These are phyloP conservation scores for Ganoderma lingzhi DNA, from an alignment of 1,284 basidiomycete genomes.

Conservation along the genomic window DNA sequence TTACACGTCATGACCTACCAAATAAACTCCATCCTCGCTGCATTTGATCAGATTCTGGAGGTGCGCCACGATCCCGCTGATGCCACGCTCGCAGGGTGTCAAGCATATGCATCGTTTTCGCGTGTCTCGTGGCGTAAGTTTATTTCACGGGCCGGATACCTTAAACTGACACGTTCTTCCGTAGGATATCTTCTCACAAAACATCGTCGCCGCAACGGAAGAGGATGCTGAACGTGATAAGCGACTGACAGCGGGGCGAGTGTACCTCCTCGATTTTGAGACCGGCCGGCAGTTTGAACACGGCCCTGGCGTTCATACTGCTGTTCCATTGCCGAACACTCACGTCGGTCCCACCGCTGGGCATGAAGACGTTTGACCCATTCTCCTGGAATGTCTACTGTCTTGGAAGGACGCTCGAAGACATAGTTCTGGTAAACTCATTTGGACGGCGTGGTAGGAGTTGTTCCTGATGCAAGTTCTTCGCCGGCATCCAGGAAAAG, in stretches of 20 bases:
- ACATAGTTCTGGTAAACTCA: neutral
- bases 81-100: neutral
- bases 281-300: neutral
- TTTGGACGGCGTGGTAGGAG: no score
- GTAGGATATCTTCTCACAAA: conserved; percentile 30
- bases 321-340: neutral
- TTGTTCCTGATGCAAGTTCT: neutral
- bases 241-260: neutral
- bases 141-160: no score
- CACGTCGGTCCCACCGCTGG: neutral
- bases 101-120: neutral
- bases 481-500: neutral
- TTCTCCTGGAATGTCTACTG: neutral
- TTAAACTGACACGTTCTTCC: conserved; percentile 21
- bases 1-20: neutral
- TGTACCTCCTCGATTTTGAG: neutral
- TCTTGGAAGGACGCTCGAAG: neutral
- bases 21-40: neutral
- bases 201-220: neutral
- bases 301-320: neutral
- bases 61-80: neutral
- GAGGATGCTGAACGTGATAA: neutral
- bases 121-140: neutral
- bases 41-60: neutral
- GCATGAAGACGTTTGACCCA: neutral